phyloP scores from a whole-genome alignment of 2,329 filamentous ascomycete species.

The Ophiostoma piceae region DNA sequence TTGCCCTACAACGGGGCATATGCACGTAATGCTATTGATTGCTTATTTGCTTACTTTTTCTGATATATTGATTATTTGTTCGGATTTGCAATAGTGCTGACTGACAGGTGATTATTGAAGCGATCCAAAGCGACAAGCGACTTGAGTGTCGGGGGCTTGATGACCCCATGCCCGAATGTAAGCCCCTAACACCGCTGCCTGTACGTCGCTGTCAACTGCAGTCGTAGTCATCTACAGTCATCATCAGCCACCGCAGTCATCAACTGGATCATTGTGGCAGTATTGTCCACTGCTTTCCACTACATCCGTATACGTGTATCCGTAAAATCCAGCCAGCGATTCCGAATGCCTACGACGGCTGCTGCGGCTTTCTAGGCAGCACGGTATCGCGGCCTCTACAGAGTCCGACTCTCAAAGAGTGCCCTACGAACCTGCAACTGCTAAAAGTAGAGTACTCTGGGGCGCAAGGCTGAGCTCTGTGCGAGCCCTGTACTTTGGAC shows the following conservation, averaged over 20 bases:
- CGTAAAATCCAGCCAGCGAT: background rate
- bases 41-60: background rate
- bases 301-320: background rate
- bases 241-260: background rate
- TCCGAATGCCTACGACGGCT: background rate
- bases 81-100: background rate
- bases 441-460: background rate
- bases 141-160: background rate
- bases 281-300: background rate
- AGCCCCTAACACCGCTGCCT: background rate
- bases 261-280: background rate
- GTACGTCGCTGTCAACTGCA: background rate
- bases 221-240: background rate
- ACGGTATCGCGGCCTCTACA: background rate
- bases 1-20: background rate
- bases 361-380: background rate
- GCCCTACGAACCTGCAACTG: too few species aligned
- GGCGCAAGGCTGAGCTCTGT: slow-evolving; percentile 8
- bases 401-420: background rate
- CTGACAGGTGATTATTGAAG: background rate
- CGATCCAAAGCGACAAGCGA: background rate
- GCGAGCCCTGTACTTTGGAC: background rate
- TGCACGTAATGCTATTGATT: background rate
- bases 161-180: background rate
- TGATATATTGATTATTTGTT: background rate